Percentiles rank a stretch among this genome's conserved stretches.
Conservation (phyloP, 2,329 filamentous ascomycete genomes). For the Ilyonectria sp. region DNA sequence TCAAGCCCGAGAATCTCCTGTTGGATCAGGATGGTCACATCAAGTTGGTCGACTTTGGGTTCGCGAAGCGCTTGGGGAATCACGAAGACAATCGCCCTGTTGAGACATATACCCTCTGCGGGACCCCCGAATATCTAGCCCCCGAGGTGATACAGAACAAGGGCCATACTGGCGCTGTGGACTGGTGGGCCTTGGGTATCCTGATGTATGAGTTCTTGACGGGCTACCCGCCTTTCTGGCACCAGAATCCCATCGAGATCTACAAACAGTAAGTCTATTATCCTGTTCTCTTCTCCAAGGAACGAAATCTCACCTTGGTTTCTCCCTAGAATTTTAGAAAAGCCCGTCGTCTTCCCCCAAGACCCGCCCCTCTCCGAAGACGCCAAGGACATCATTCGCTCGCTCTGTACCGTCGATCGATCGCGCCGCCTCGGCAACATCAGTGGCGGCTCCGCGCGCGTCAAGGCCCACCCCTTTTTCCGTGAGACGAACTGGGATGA, state of each 20-base stretch:
- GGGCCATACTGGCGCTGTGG: constrained; percentile 81
- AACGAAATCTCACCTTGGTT: constrained; percentile 9
- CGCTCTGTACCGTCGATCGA: constrained; percentile 84
- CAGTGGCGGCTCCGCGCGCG: constrained; percentile 78
- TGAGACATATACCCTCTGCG: constrained; percentile 88
- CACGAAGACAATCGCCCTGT: constrained; percentile 61
- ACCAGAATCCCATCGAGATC: constrained; percentile 88
- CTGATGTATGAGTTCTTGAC: constrained; percentile 89
- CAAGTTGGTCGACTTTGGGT: constrained; percentile 88
- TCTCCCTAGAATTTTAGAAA: constrained; percentile 78
- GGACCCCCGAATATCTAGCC: constrained; percentile 87
- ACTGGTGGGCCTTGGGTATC: constrained; percentile 91
- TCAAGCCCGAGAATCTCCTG: constrained; percentile 88
- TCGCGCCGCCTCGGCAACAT: constrained; percentile 85
- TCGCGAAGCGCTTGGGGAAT: constrained; percentile 82
- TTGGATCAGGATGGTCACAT: constrained; percentile 85
- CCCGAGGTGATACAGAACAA: constrained; percentile 90
- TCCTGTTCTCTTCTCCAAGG: background rate
- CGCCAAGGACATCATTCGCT: constrained; percentile 82
- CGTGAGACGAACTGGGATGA: constrained; percentile 81
- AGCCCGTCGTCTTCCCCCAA: constrained; percentile 81
- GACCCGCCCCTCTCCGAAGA: constrained; percentile 75
- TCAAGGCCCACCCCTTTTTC: constrained; percentile 86
- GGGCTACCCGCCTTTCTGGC: constrained; percentile 89
- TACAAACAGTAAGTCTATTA: constrained; percentile 78